Percentiles rank a stretch among this genome's conserved stretches.
These are phyloP conservation scores for Chloranthus sessilifolius DNA, from an alignment of 164 flowering plant species.

Conservation along the genomic window DNA sequence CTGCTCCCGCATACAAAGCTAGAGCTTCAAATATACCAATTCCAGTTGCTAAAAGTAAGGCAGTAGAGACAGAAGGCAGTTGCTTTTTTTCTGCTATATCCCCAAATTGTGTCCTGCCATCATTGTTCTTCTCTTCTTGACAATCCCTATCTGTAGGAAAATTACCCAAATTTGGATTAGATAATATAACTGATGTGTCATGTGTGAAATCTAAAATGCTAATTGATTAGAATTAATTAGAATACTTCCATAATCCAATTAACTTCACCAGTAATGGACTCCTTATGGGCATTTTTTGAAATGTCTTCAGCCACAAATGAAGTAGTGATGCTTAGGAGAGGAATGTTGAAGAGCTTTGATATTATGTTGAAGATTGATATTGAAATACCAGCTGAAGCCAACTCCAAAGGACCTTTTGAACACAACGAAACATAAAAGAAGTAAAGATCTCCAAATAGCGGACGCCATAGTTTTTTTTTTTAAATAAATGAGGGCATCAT, in stretches of 20 bases:
- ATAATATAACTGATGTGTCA: background rate
- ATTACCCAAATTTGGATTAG: constrained; percentile 2
- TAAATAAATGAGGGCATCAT: no score
- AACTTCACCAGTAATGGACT: constrained; percentile 43
- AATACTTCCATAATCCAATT: background rate
- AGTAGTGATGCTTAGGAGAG: constrained; percentile 94
- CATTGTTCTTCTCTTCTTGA: constrained; percentile 17
- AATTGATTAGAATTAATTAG: background rate
- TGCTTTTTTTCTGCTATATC: constrained; percentile 49
- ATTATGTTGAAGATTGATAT: constrained; percentile 74
- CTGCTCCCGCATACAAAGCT: constrained; percentile 76
- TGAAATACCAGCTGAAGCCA: constrained; percentile 97
- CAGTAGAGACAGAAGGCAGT: constrained; percentile 88
- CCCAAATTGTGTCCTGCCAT: constrained; percentile 24
- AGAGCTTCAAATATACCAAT: constrained; percentile 86
- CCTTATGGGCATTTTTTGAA: constrained; percentile 34
- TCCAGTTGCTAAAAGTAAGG: constrained; percentile 68
- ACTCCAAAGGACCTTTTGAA: constrained; percentile 67
- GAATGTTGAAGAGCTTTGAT: constrained; percentile 93
- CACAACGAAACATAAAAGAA: background rate
- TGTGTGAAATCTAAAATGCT: constrained; percentile 1
- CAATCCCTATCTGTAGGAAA: constrained; percentile 18
- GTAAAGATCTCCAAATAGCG: background rate
- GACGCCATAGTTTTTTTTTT: no score
- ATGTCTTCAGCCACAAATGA: constrained; percentile 96